Evolutionary conservation across 73 alveolate genomes (phyloP), one percentile per base, ranked within the genome.

Genomic region (Breviolum minutum): DNA sequence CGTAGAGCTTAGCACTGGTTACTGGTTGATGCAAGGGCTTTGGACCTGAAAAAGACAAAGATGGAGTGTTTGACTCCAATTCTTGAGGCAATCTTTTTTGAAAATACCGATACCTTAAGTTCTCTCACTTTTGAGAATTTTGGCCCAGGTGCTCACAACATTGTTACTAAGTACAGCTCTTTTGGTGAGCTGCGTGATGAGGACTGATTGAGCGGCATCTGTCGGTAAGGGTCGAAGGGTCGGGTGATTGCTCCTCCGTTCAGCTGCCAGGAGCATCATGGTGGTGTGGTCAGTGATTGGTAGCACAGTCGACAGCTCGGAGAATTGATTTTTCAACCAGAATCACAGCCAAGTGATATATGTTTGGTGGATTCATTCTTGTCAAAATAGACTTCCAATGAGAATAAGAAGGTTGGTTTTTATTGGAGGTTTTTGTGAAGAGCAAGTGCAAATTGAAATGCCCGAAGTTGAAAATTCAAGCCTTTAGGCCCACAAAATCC

Each of bases 251-350:
- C 17, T 66, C 74, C 11, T 66, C 17, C 74, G 24, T 66, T 13
- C 74, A 66, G 74, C 7, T 81, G 90, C 27, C 70, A 81, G 90
- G 96, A 89, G 96, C 96, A 89, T 89, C 96, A 89, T 89, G 96
- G 96, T 89, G 16, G 96, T 89, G 13, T 89, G 96, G 96, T 66
- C 96, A 69, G 96, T 89, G 86, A 89, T 89, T 69, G 96, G 96
- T 85, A 89, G 96, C 73, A 89, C 96, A 20, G 96, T 60, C 40
- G 1, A 22, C 30, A 2, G 68, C 90, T 81, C 32, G 54, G 32
- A 6, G 26, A 9, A 16, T 6, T 9, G 2, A 2, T 11, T 29
- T 29, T 29, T 10, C 20, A 19, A 48, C 54, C 54, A 40, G 54
- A 40, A 40, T 40, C 54, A 40, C 54, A 40, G 54, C 54, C 54